A percentile compares a stretch with the other conserved stretches of the same genome.
These are phyloP conservation scores for Podaxis rugospora DNA, from an alignment of 768 basidiomycete species.

Conservation along the genomic window DNA sequence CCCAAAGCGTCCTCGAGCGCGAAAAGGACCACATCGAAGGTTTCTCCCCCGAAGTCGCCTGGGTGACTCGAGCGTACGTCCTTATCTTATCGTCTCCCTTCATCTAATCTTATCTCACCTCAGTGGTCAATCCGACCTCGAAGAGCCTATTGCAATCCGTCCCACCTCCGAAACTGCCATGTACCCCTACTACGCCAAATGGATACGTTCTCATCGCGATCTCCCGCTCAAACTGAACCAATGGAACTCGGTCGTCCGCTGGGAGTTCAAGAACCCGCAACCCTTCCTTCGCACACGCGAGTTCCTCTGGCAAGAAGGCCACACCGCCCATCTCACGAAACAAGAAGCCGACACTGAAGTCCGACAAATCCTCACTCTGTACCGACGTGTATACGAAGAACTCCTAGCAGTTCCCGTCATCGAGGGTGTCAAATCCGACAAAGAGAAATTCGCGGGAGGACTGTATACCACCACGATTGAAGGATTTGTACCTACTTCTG, in stretches of 20 bases:
- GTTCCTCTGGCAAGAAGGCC: conserved; percentile 99
- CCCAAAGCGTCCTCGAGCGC: conserved; percentile 84
- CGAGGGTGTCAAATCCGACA: conserved; percentile 95
- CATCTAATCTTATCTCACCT: conserved; percentile 4
- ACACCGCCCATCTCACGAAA: conserved; percentile 91
- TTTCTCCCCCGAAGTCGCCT: conserved; percentile 99
- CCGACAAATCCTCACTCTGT: conserved; percentile 90
- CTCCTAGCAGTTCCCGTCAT: conserved; percentile 97
- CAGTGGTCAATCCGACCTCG: conserved; percentile 89
- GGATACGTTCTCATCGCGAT: conserved; percentile 97
- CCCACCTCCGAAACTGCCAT: conserved; percentile 99
- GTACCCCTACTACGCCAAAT: conserved; percentile 99
- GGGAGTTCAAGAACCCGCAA: conserved; percentile 99
- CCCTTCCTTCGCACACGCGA: conserved; percentile 99
- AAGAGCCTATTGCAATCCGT: conserved; percentile 96
- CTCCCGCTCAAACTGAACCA: conserved; percentile 96
- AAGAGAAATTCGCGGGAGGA: conserved; percentile 98
- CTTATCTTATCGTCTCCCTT: neutral
- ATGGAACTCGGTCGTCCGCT: conserved; percentile 99
- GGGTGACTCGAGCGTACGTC: conserved; percentile 94
- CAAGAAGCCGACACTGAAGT: conserved; percentile 90
- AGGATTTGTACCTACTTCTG: conserved; percentile 95
- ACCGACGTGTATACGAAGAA: conserved; percentile 93
- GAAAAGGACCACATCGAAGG: conserved; percentile 99
- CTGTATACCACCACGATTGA: conserved; percentile 98